A percentile compares a stretch with the other conserved stretches of the same genome.
phyloP scores from a whole-genome alignment of 345 rosid genomes.

The rapeseed (Brassica napus) region DNA sequence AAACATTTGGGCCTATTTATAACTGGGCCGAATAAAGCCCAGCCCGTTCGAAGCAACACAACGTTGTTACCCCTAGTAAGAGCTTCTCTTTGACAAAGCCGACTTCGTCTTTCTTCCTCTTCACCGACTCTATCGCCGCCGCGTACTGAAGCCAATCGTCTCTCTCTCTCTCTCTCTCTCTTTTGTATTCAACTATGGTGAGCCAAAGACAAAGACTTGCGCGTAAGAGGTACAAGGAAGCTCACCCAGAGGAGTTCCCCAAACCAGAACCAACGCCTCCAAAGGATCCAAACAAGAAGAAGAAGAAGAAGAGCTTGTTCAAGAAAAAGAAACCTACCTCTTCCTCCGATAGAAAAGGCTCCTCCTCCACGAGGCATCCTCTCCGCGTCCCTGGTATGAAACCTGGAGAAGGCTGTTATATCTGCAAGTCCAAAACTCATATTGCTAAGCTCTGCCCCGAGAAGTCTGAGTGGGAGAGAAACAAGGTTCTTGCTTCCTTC shows the following conservation, averaged over 20 bases:
- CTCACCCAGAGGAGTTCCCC: conserved; percentile 66
- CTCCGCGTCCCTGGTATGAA: conserved; percentile 89
- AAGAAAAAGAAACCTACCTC: conserved; percentile 56
- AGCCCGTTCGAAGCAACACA: background rate
- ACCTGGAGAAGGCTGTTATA: conserved; percentile 90
- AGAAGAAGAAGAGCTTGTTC: conserved; percentile 57
- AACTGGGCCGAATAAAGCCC: background rate
- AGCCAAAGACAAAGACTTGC: conserved; percentile 80
- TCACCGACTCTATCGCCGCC: conserved; percentile 28
- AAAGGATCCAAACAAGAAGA: conserved; percentile 62
- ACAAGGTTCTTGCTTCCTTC: conserved; percentile 55
- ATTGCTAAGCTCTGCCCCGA: conserved; percentile 83
- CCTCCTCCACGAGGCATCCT: conserved; percentile 59
- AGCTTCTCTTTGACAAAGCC: background rate
- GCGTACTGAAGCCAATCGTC: background rate
- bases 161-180: background rate
- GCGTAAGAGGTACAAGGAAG: conserved; percentile 63
- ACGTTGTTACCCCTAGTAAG: background rate
- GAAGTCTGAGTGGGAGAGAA: conserved; percentile 84
- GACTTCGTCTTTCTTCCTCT: background rate
- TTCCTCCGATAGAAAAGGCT: conserved; percentile 44
- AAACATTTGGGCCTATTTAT: background rate
- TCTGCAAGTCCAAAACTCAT: conserved; percentile 75
- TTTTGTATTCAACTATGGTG: conserved; percentile 47
- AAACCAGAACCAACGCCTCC: conserved; percentile 70